phyloP scores from a whole-genome alignment of 139 green algal species.

The Coccomyxa sp. region DNA sequence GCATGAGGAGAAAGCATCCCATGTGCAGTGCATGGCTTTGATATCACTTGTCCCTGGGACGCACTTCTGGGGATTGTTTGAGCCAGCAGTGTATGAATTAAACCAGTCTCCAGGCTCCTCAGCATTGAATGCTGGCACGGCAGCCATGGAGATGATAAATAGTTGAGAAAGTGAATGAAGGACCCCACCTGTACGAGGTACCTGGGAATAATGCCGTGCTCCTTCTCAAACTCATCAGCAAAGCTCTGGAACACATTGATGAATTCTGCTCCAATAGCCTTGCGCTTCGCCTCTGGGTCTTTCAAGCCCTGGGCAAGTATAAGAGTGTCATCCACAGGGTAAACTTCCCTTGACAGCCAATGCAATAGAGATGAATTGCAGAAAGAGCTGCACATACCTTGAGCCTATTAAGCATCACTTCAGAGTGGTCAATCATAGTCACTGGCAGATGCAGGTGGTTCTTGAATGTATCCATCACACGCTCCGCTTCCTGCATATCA shows the following conservation, averaged over 20 bases:
- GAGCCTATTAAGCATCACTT: conserved; percentile 40
- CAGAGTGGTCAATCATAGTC: conserved; percentile 83
- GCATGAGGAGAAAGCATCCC: neutral
- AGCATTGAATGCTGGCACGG: no score
- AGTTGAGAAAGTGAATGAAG: no score
- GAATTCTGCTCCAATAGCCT: conserved; percentile 94
- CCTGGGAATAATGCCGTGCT: conserved; percentile 63
- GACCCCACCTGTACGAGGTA: conserved; percentile 77
- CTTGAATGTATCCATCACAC: conserved; percentile 95
- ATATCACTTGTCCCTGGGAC: neutral
- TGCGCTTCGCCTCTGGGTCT: conserved; percentile 96
- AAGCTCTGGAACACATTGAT: conserved; percentile 91
- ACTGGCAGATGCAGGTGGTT: conserved; percentile 96
- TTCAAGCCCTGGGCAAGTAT: conserved; percentile 58
- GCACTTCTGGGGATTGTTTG: neutral
- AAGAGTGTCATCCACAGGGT: neutral
- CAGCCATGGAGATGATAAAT: no score
- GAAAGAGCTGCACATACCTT: conserved; percentile 12
- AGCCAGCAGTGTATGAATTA: no score
- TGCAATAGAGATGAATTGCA: neutral
- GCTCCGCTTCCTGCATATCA: conserved; percentile 74
- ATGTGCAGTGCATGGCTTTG: neutral
- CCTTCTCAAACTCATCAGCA: conserved; percentile 62
- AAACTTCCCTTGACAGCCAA: neutral
- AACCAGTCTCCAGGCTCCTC: no score